A percentile compares a stretch with the other conserved stretches of the same genome.
These are phyloP conservation scores for Boletus fagicola DNA, from an alignment of 768 basidiomycete genomes.

Conservation along the genomic window DNA sequence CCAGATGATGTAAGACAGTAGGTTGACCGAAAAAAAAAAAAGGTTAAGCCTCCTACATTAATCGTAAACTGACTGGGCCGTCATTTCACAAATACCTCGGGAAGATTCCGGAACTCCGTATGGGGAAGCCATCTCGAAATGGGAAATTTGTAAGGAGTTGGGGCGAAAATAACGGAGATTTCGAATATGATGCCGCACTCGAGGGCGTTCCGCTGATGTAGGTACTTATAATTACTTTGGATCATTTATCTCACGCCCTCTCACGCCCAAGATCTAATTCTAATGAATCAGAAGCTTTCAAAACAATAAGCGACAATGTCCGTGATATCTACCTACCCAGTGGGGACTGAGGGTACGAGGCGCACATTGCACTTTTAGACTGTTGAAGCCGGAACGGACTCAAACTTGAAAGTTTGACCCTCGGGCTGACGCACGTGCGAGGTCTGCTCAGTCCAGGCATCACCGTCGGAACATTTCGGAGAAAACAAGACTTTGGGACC, in stretches of 20 bases:
- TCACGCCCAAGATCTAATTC: neutral
- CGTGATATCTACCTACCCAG: neutral
- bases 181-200: neutral
- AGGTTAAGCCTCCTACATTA: neutral
- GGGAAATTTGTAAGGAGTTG: conserved; percentile 2
- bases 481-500: neutral
- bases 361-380: too few relatives aligned
- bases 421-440: neutral
- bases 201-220: neutral
- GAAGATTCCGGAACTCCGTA: conserved; percentile 7
- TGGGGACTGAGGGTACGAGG: neutral
- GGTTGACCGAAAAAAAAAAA: neutral
- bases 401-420: neutral
- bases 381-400: neutral
- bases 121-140: conserved; percentile 11
- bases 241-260: conserved; percentile 1
- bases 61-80: neutral
- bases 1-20: neutral
- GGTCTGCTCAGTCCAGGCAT: neutral
- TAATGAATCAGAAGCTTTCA: neutral
- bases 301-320: neutral
- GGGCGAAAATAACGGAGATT: conserved; percentile 27
- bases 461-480: neutral
- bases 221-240: neutral
- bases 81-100: neutral